Percentiles rank a stretch among this genome's conserved stretches.
Conservation (phyloP, 768 basidiomycete species). For the Omphalotus guepiniiformis region DNA sequence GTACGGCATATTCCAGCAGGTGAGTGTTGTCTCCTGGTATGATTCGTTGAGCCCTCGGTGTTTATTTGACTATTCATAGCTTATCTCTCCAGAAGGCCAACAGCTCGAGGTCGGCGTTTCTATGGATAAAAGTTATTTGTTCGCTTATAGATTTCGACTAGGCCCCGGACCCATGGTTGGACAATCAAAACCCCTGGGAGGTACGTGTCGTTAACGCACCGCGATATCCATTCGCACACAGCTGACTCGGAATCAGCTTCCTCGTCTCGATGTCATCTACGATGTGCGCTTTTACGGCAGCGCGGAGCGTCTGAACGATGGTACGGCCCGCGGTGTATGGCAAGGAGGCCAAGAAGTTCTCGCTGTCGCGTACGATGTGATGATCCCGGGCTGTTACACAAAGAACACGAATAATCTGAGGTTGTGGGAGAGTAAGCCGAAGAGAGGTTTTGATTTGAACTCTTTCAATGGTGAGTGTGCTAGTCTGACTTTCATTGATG, state of each 20-base stretch:
- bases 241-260: conserved; percentile 35
- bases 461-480: conserved; percentile 77
- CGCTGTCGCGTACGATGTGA: conserved; percentile 91
- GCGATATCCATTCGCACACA: not conserved
- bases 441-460: conserved; percentile 89
- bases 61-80: conserved; percentile 31
- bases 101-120: conserved; percentile 58
- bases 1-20: conserved; percentile 93
- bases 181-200: conserved; percentile 86
- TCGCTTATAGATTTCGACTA: conserved; percentile 12
- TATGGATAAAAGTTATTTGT: not conserved
- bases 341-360: conserved; percentile 91
- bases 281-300: conserved; percentile 88
- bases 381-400: conserved; percentile 85
- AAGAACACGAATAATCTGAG: conserved; percentile 88
- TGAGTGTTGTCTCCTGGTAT: not conserved
- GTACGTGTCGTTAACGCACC: not conserved
- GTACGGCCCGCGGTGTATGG: conserved; percentile 63
- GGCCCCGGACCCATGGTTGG: conserved; percentile 92
- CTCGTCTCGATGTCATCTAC: conserved; percentile 78
- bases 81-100: conserved; percentile 79
- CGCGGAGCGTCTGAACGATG: conserved; percentile 62
- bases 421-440: conserved; percentile 81
- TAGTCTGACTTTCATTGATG: not conserved
- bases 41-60: not conserved